A percentile compares a stretch with the other conserved stretches of the same genome.
Conservation (phyloP, 2,329 filamentous ascomycete genomes). For the Sarocladiaceae sp. region DNA sequence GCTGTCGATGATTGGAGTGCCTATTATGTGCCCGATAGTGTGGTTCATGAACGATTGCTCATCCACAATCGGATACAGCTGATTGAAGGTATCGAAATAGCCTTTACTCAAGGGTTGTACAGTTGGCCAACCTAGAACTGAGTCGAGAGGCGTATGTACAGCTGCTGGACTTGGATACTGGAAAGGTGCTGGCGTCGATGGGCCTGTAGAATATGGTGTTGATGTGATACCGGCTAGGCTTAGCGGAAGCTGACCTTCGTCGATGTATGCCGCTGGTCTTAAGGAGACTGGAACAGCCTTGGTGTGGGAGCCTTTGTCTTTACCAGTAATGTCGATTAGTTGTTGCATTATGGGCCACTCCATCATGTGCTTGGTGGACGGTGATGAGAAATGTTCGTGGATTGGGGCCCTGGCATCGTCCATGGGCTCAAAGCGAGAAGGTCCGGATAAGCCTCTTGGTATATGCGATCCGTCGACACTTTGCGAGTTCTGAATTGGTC, state of each 20-base stretch:
- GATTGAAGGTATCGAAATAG: slow-evolving; percentile 58
- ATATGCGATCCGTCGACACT: no score
- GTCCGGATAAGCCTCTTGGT: neutral
- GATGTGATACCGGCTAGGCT: neutral
- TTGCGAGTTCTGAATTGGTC: neutral
- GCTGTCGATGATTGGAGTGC: slow-evolving; percentile 45
- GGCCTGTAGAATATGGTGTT: slow-evolving; percentile 11
- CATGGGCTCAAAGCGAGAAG: neutral
- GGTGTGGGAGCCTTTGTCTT: neutral
- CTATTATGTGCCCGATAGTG: slow-evolving; percentile 40
- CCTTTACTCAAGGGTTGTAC: slow-evolving; percentile 47
- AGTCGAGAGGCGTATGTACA: slow-evolving; percentile 3
- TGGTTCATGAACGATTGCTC: slow-evolving; percentile 48
- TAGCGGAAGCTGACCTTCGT: neutral
- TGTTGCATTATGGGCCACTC: neutral
- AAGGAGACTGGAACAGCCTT: neutral
- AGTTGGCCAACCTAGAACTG: slow-evolving; percentile 39
- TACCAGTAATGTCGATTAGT: neutral
- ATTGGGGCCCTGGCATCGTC: slow-evolving; percentile 10
- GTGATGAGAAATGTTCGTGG: neutral
- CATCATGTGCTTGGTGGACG: neutral
- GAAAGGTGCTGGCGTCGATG: neutral
- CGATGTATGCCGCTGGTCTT: neutral
- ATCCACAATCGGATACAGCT: slow-evolving; percentile 55
- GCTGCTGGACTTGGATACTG: neutral